A percentile compares a stretch with the other conserved stretches of the same genome.
Conservation (phyloP, 2,329 filamentous ascomycete genomes). For the Purpureocillium lavendulum region DNA sequence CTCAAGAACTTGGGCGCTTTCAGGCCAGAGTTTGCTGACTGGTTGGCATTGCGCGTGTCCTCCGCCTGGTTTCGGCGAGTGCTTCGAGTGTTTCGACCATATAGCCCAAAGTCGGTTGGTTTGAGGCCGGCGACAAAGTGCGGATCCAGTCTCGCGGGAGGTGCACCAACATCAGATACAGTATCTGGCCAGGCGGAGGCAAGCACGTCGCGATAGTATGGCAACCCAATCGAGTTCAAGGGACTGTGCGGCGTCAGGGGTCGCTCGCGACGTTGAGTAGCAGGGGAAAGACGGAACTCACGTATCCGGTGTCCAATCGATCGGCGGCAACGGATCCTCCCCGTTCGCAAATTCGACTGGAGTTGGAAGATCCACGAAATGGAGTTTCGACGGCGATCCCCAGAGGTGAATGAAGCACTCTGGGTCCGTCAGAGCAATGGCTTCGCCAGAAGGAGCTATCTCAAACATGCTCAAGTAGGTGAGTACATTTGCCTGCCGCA, state of each 20-base stretch:
- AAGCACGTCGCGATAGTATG: constrained; percentile 82
- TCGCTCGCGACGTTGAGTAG: no score
- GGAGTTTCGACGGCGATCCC: constrained; percentile 78
- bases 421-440: constrained; percentile 70
- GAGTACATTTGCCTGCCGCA: constrained; percentile 73
- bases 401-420: constrained; percentile 77
- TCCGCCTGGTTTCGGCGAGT: constrained; percentile 75
- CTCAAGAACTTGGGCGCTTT: constrained; percentile 87
- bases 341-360: constrained; percentile 71
- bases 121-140: constrained; percentile 62
- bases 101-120: constrained; percentile 65
- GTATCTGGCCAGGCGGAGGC: constrained; percentile 88
- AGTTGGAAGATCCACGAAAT: constrained; percentile 75
- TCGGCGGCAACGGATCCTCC: constrained; percentile 43
- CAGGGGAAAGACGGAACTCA: constrained; percentile 29
- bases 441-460: constrained; percentile 80
- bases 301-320: constrained; percentile 67
- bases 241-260: constrained; percentile 41
- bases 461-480: constrained; percentile 73
- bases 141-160: constrained; percentile 66
- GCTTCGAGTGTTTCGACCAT: constrained; percentile 67
- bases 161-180: constrained; percentile 77
- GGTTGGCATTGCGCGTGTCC: constrained; percentile 59
- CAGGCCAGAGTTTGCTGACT: constrained; percentile 49
- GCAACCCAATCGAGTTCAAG: constrained; percentile 79